Evolutionary conservation across 1,139 yeast genomes (phyloP).

Genomic region (Blastobotrys ciferrii): DNA sequence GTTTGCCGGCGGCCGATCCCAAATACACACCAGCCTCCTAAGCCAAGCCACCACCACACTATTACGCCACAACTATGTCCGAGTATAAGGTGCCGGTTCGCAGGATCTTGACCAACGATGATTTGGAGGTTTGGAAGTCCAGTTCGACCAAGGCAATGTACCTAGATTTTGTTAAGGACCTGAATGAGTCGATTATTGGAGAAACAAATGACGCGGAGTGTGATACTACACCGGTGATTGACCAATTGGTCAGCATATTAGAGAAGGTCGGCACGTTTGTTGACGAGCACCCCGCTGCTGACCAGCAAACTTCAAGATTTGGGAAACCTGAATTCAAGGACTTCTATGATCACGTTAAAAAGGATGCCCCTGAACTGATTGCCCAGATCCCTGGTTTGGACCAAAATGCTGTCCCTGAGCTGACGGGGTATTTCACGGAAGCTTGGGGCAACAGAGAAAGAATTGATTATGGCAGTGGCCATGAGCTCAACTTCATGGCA

Average conservation of each 20-base stretch:
- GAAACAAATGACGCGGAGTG: slow-evolving; percentile 36
- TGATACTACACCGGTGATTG: slow-evolving; percentile 31
- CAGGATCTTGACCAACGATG: slow-evolving; percentile 58
- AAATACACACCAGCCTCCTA: not conserved
- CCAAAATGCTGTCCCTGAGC: slow-evolving; percentile 38
- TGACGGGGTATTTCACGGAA: slow-evolving; percentile 56
- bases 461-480: slow-evolving; percentile 97
- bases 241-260: slow-evolving; percentile 43
- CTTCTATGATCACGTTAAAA: slow-evolving; percentile 67
- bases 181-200: slow-evolving; percentile 72
- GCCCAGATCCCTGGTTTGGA: slow-evolving; percentile 24
- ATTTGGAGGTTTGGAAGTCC: slow-evolving; percentile 60
- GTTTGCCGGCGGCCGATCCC: not conserved
- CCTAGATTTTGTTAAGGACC: slow-evolving; percentile 51
- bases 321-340: slow-evolving; percentile 89
- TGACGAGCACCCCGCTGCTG: slow-evolving; percentile 65
- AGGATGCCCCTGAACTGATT: slow-evolving; percentile 35
- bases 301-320: slow-evolving; percentile 71
- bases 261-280: slow-evolving; percentile 47
- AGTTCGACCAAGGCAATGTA: slow-evolving; percentile 53
- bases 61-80: not conserved
- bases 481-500: slow-evolving; percentile 81
- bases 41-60: not conserved
- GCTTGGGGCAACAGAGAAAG: slow-evolving; percentile 85
- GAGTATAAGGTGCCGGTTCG: slow-evolving; percentile 30